Base-by-base conservation (phyloP, 768 basidiomycete genomes). In the Arthromyces matolae region DNA sequence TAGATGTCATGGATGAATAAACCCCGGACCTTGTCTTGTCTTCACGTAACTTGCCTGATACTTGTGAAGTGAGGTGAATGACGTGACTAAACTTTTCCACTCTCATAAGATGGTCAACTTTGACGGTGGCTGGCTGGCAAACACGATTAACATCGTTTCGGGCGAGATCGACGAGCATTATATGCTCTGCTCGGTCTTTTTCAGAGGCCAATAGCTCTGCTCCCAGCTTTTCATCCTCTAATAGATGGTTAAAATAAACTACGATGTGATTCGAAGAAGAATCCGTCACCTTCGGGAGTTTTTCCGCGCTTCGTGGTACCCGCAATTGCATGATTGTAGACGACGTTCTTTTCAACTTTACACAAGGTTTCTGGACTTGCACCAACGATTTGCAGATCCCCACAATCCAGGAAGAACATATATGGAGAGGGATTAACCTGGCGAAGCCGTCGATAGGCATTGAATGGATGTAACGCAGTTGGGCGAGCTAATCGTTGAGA, bases 71-170 rank as follows among this genome's bases (percentile, higher is more conserved):
- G 58, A 99, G 63, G 66, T 99, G 96, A 55, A 93, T 97, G 60
- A 99, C 96, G 65, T 99, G 96, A 60, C 90, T 93, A 69, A 98
- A 99, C 65, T 87, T 94, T 64, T 98, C 89, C 32, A 99, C 66
- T 53, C 74, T 74, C 92, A 98, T 96, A 47, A 99, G 76, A 49
- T 89, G 84, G 66, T 98, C 96, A 20, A 99, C 93, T 62, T 95
- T 89, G 62, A 97, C 95, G 0, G 95, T 95, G 64, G 83, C 81
- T 6, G 96, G 93, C 57, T 89, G 80, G 77, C 94, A 98, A 27
- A 97, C 91, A 9, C 96, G 84, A 65, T 99, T 98, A 46, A 99
- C 95, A 62, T 99, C 96, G 71, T 99, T 99, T 14, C 96, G 78
- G 6, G 96, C 96, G 48, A 99, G 79, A 68, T 99, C 96, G 47